Conservation (phyloP, 805 yeast species). For the Yarrowia sp. region DNA sequence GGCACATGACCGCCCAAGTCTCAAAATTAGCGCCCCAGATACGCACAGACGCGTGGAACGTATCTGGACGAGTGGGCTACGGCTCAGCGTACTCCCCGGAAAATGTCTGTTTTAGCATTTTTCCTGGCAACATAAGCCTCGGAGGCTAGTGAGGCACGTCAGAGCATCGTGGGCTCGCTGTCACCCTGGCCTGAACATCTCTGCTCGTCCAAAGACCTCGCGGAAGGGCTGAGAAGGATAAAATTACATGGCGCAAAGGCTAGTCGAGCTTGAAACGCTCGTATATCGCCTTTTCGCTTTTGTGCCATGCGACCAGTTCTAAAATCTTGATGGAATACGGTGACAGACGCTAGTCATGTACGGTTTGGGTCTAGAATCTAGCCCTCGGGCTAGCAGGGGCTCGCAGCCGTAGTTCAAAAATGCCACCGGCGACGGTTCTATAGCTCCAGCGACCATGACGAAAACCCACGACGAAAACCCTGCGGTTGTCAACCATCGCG, state of each 20-base stretch:
- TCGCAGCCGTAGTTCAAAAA: background rate
- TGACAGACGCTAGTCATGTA: slow-evolving; percentile 9
- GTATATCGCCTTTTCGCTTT: background rate
- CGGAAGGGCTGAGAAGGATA: background rate
- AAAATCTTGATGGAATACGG: background rate
- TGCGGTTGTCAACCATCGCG: background rate
- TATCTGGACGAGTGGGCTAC: background rate
- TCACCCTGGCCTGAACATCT: too few relatives aligned
- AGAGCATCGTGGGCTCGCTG: background rate
- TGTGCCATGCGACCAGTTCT: background rate
- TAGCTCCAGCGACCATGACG: background rate
- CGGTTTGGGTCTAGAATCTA: background rate
- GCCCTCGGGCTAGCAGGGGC: background rate
- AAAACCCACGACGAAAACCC: background rate
- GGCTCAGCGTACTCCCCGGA: too few relatives aligned
- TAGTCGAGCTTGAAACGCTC: background rate
- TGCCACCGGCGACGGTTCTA: background rate
- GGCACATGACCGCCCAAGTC: background rate
- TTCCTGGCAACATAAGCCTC: background rate
- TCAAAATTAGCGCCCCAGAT: background rate
- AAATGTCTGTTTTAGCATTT: background rate
- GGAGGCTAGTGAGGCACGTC: background rate
- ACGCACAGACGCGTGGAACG: background rate
- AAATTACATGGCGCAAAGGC: background rate
- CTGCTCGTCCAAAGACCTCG: background rate